Evolutionary conservation across 2,329 filamentous ascomycete species (phyloP), one percentile per base, ranked within the genome.

Genomic region (Penicillium expansum): DNA sequence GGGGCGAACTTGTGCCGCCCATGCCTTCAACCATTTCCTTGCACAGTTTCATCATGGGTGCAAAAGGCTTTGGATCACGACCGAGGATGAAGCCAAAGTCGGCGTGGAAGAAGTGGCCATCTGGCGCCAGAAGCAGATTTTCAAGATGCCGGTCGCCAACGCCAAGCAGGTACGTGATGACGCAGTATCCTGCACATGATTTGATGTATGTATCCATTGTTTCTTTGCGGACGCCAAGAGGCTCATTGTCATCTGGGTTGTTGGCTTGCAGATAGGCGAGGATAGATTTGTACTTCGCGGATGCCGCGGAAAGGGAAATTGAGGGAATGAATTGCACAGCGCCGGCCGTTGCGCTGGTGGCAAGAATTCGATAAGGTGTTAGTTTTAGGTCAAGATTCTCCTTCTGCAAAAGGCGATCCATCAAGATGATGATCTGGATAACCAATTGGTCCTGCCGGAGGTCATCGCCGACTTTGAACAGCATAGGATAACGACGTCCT

Each of bases 1-100:
- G 88, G 22, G 90, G 85, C 4, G 89, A 91, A 33, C 83, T 82
- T 8, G 87, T 83, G 13, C 94, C 94, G 39, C 95, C 95, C 91
- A 99, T 97, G 61, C 92, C 94, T 69, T 99, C 94, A 4, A 97
- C 91, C 94, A 99, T 99, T 71, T 99, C 93, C 66, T 92, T 93
- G 70, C 89, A 93, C 9, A 99, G 85, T 74, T 99, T 99, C 88
- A 99, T 96, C 51, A 93, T 86, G 0, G 94, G 94, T 0, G 94
- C 93, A 70, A 99, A 97, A 0, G 94, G 94, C 71, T 99, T 99
- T 0, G 94, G 94, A 66, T 99, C 94, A 39, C 94, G 90, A 18
- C 94, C 94, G 1, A 99, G 87, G 60, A 99, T 99, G 75, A 96
- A 99, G 41, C 95, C 94, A 68, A 99, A 99, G 74, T 99, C 94